These are phyloP conservation scores for Pseudonectria buxi DNA, from an alignment of 2,329 filamentous ascomycete species.

Conservation along the genomic window DNA sequence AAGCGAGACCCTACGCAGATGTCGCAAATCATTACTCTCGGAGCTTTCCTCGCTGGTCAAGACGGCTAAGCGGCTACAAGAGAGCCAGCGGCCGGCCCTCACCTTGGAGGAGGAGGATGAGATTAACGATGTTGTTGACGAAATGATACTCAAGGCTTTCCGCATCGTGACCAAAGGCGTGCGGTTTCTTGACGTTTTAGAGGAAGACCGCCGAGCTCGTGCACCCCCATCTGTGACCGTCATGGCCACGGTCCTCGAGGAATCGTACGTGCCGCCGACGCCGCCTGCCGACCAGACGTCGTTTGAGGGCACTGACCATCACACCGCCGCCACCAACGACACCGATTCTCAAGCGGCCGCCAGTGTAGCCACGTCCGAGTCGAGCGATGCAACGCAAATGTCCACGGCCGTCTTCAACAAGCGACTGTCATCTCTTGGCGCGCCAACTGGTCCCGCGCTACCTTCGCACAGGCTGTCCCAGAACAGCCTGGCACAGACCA, in stretches of 20 bases:
- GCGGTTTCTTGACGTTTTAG: slow-evolving; percentile 79
- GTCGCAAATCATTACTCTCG: slow-evolving; percentile 79
- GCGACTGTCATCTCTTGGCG: slow-evolving; percentile 41
- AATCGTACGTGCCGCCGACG: slow-evolving; percentile 53
- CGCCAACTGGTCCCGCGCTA: slow-evolving; percentile 17
- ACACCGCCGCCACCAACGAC: slow-evolving; percentile 26
- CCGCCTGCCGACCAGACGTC: slow-evolving; percentile 52
- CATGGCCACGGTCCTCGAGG: slow-evolving; percentile 54
- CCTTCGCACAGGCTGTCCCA: slow-evolving; percentile 32
- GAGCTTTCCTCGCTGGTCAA: slow-evolving; percentile 88
- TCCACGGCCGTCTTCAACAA: slow-evolving; percentile 32
- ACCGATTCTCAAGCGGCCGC: slow-evolving; percentile 34
- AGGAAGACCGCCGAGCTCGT: slow-evolving; percentile 50
- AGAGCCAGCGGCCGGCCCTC: slow-evolving; percentile 50
- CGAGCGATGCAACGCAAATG: slow-evolving; percentile 31
- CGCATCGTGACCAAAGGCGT: slow-evolving; percentile 89
- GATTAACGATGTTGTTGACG: slow-evolving; percentile 72
- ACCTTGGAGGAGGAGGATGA: slow-evolving; percentile 42
- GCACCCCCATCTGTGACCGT: slow-evolving; percentile 49
- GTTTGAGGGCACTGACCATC: slow-evolving; percentile 35
- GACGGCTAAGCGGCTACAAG: slow-evolving; percentile 77
- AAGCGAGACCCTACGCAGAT: slow-evolving; percentile 68
- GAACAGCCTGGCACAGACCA: slow-evolving; percentile 29
- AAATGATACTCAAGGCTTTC: slow-evolving; percentile 90
- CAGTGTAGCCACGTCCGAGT: slow-evolving; percentile 29